phyloP scores from a whole-genome alignment of 805 yeast species.

The Hanseniaspora vineae region DNA sequence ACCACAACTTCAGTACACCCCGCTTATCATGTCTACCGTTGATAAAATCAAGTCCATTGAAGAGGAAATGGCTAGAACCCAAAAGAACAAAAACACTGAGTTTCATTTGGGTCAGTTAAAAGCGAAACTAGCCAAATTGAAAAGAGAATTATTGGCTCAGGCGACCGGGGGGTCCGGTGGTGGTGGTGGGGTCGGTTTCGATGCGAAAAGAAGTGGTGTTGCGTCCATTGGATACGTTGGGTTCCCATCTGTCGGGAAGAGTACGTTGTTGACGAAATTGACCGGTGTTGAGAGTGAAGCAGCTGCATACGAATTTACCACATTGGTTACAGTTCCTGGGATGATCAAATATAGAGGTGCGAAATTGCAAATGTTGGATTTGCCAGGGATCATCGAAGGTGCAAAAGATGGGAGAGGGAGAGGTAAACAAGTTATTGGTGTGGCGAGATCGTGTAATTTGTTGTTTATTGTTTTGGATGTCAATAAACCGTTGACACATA shows the following conservation, averaged over 20 bases:
- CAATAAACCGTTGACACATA: slow-evolving; percentile 89
- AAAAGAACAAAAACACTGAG: slow-evolving; percentile 94
- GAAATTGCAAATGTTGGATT: slow-evolving; percentile 87
- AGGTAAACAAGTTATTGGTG: slow-evolving; percentile 96
- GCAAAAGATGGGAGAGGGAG: slow-evolving; percentile 88
- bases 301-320: slow-evolving; percentile 97
- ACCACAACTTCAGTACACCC: background rate
- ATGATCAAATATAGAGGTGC: slow-evolving; percentile 94
- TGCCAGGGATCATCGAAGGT: slow-evolving; percentile 85
- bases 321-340: slow-evolving; percentile 96
- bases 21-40: background rate
- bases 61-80: slow-evolving; percentile 96
- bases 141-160: slow-evolving; percentile 77
- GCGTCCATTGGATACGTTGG: slow-evolving; percentile 97
- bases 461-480: slow-evolving; percentile 91
- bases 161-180: slow-evolving; percentile 70
- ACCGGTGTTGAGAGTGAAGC: slow-evolving; percentile 96
- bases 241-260: slow-evolving; percentile 85
- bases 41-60: slow-evolving; percentile 78
- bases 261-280: slow-evolving; percentile 71
- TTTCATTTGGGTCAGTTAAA: slow-evolving; percentile 95
- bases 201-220: slow-evolving; percentile 97
- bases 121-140: slow-evolving; percentile 89
- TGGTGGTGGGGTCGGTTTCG: slow-evolving; percentile 89
- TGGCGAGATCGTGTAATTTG: slow-evolving; percentile 93